Percentiles rank a stretch among this genome's conserved stretches.
phyloP scores from a whole-genome alignment of 176 grass and related monocot genomes.

The Thinopyrum elongatum region DNA sequence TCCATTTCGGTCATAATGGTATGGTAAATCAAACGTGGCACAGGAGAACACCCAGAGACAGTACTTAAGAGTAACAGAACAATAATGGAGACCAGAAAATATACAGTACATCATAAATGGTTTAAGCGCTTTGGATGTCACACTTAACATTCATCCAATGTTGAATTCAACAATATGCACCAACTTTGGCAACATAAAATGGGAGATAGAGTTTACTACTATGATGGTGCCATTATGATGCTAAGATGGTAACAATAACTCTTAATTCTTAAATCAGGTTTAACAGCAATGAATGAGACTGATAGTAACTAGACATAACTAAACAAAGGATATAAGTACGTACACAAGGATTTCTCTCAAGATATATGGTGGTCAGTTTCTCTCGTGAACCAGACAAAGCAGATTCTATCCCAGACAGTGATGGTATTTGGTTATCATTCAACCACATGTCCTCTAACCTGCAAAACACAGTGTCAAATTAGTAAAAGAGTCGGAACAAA shows the following conservation, averaged over 20 bases:
- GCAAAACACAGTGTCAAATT: conserved; percentile 20
- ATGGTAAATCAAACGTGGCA: not conserved
- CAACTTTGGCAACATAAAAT: not conserved
- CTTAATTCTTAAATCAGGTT: not conserved
- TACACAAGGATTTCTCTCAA: conserved; percentile 95
- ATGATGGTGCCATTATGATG: not conserved
- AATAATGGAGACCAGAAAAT: not conserved
- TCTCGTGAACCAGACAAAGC: conserved; percentile 67
- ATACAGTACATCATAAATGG: not conserved
- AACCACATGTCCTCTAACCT: conserved; percentile 98
- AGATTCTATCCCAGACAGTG: conserved; percentile 63
- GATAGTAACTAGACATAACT: not conserved
- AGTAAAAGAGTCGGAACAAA: conserved; percentile 1
- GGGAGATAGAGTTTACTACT: not conserved
- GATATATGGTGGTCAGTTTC: conserved; percentile 85
- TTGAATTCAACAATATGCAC: not conserved
- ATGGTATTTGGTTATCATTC: conserved; percentile 98
- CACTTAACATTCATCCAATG: not conserved
- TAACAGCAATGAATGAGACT: not conserved
- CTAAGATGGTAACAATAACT: not conserved
- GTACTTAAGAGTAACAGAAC: not conserved
- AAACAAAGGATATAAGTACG: conserved; percentile 33
- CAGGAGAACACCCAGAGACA: conserved; percentile 2
- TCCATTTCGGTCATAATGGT: not conserved
- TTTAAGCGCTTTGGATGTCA: not conserved